Percentiles rank a stretch among this genome's conserved stretches.
Conservation (phyloP, 176 grass and related monocot genomes). For the Triticum monococcum region DNA sequence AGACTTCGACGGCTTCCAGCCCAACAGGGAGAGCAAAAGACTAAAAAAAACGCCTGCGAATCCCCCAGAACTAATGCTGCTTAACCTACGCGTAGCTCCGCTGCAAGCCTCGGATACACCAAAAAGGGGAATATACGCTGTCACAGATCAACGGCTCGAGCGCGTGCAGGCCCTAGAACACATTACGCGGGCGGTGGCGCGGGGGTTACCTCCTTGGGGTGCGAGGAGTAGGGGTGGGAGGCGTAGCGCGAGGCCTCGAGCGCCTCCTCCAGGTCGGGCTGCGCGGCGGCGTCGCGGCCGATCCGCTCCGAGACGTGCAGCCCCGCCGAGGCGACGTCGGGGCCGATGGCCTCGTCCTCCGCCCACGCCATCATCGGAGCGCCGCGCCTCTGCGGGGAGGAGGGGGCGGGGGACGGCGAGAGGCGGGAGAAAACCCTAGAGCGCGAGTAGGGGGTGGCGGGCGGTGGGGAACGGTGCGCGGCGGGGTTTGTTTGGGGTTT, state of each 20-base stretch:
- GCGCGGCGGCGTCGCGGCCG: conserved; percentile 64
- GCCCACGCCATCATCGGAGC: conserved; percentile 75
- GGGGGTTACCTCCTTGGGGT: conserved; percentile 80
- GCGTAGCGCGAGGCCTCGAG: conserved; percentile 97
- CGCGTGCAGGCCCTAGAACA: neutral
- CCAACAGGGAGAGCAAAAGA: neutral
- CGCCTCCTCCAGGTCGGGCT: conserved; percentile 90
- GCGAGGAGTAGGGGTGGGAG: conserved; percentile 82
- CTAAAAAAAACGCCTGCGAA: neutral
- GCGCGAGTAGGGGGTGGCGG: neutral
- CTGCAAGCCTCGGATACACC: neutral
- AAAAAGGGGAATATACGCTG: neutral
- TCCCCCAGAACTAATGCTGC: neutral
- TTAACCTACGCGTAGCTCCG: neutral
- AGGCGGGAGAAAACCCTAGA: conserved; percentile 52
- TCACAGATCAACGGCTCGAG: conserved; percentile 1
- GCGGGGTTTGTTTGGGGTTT: conserved; percentile 18
- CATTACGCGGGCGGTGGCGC: neutral
- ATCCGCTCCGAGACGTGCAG: conserved; percentile 91
- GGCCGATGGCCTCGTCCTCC: conserved; percentile 85
- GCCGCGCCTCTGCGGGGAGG: conserved; percentile 1
- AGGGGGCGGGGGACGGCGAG: neutral
- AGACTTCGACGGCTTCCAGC: neutral
- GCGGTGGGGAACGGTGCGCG: neutral
- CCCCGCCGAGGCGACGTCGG: conserved; percentile 85